A percentile compares a stretch with the other conserved stretches of the same genome.
phyloP scores from a whole-genome alignment of 257 asterid genomes.

The Ehretia macrophylla region DNA sequence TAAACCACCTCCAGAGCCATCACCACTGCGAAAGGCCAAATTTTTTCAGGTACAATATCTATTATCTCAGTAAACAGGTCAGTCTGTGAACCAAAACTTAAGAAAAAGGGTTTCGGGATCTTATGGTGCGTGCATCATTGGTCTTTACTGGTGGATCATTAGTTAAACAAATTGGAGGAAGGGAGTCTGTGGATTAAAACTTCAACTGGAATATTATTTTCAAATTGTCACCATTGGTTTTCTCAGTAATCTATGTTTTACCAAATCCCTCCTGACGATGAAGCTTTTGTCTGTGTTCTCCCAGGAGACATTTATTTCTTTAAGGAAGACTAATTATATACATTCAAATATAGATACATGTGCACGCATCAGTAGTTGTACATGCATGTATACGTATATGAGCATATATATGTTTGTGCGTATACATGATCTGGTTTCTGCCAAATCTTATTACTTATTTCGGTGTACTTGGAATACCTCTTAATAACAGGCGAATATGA shows the following conservation, averaged over 20 bases:
- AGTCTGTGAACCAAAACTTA: neutral
- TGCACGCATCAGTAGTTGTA: neutral
- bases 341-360: too few relatives aligned
- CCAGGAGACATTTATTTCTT: too few relatives aligned
- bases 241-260: too few relatives aligned
- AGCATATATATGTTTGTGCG: neutral
- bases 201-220: too few relatives aligned
- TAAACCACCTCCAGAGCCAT: slow-evolving; percentile 97
- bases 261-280: too few relatives aligned
- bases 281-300: too few relatives aligned
- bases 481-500: slow-evolving; percentile 77
- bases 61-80: neutral
- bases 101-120: neutral
- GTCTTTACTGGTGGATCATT: neutral
- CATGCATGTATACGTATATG: neutral
- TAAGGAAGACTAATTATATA: too few relatives aligned
- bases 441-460: neutral
- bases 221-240: too few relatives aligned
- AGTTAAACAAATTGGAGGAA: neutral
- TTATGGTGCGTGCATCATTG: neutral
- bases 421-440: neutral
- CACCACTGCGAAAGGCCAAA: slow-evolving; percentile 86
- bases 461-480: neutral
- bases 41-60: slow-evolving; percentile 59
- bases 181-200: neutral